These are phyloP conservation scores for Rhypophila decipiens DNA, from an alignment of 495 filamentous ascomycete species.

Conservation along the genomic window DNA sequence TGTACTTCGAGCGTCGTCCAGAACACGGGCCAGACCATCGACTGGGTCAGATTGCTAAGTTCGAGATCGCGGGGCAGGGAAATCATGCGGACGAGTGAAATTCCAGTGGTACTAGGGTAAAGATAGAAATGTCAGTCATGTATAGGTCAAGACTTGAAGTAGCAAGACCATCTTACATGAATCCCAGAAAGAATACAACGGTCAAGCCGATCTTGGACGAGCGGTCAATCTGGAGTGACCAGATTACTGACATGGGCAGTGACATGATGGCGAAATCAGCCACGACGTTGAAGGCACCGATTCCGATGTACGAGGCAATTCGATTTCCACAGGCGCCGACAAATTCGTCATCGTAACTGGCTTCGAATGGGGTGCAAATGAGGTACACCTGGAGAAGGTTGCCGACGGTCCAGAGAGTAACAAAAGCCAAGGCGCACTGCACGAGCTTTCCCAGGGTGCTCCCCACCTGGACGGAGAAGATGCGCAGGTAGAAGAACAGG, in stretches of 20 bases:
- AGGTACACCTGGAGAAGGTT: slow-evolving; percentile 19
- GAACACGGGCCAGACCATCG: slow-evolving; percentile 21
- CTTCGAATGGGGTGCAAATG: slow-evolving; percentile 17
- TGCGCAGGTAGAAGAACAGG: slow-evolving; percentile 22
- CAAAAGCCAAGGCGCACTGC: slow-evolving; percentile 11
- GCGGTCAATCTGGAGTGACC: slow-evolving; percentile 15
- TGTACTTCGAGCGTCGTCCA: slow-evolving; percentile 29
- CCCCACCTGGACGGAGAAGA: slow-evolving; percentile 22
- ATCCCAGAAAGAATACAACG: slow-evolving; percentile 22
- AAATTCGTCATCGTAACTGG: slow-evolving; percentile 3
- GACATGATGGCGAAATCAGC: slow-evolving; percentile 20
- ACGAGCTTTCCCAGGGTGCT: slow-evolving; percentile 7
- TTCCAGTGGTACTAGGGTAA: slow-evolving; percentile 13
- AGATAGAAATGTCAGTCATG: neutral
- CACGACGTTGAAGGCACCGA: slow-evolving; percentile 22
- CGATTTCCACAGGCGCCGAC: slow-evolving; percentile 4
- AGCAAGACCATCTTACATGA: slow-evolving; percentile 11
- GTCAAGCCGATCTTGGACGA: slow-evolving; percentile 17
- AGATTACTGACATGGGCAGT: slow-evolving; percentile 17
- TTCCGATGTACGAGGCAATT: slow-evolving; percentile 11
- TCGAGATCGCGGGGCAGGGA: slow-evolving; percentile 12
- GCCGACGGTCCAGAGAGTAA: slow-evolving; percentile 12
- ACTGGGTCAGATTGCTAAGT: slow-evolving; percentile 14
- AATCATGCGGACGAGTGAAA: slow-evolving; percentile 24
- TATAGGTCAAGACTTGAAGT: neutral